Evolutionary conservation across 306 rosid genomes (phyloP), one percentile per base, ranked within the genome.

Genomic region (Prosopis cineraria): DNA sequence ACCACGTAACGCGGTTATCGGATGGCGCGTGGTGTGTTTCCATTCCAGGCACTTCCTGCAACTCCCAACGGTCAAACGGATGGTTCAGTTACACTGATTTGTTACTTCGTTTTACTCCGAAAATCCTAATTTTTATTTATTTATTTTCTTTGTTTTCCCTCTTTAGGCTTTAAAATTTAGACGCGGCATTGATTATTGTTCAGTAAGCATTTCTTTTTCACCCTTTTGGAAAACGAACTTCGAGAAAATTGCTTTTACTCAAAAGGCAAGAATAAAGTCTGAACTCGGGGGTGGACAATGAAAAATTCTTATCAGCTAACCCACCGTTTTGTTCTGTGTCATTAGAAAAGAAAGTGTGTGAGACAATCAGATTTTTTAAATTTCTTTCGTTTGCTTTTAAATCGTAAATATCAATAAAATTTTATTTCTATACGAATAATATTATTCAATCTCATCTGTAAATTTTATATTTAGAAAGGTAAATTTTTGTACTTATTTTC

Each of bases 31-130:
- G 68, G 43, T 31, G 6, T 33, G 0, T 34, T 64, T 3, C 45
- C 45, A 63, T 59, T 78, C 71, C 78, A 50, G 68, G 75, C 75
- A 77, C 58, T 62, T 74, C 6, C 12, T 44, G 68, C 30, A 56
- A 36, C 76, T 53, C 73, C 79, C 47, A 74, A 78, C 74, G 80
- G 83, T 81, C 85, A 84, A 84, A 80, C 48, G 70, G 78, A 27
- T 44, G 74, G 19, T 40, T 84, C 78, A 68, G 75, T 84, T 84
- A 73, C 70, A 66, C 78, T 77, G 45, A 6, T 52, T 64, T 72
- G 52, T 55, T 55, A 25, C 63, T 11, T 24, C 17, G 3, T 66
- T 45, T 71, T 67, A 55, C 64, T 43, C 59, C 24, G 30, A 59
- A 60, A 60, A 14, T 14, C 19, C 20, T 2, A 55, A 55, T 55